These are phyloP conservation scores for Scheffersomyces quercinus DNA, from an alignment of 1,139 yeast genomes.

Conservation along the genomic window DNA sequence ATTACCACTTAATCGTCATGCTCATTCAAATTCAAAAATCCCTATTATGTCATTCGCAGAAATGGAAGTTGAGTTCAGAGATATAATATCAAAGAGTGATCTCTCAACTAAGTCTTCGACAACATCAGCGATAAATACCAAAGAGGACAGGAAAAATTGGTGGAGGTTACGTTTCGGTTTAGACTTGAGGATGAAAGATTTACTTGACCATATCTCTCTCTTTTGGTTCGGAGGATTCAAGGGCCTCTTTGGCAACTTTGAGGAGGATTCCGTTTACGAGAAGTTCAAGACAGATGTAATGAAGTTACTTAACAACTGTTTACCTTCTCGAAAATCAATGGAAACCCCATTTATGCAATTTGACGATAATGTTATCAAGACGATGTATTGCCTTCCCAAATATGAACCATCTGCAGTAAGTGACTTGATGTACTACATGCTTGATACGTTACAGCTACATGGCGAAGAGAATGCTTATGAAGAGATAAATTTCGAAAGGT, in stretches of 20 bases:
- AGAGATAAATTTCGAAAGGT: slow-evolving; percentile 58
- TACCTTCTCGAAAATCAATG: slow-evolving; percentile 36
- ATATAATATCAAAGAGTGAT: slow-evolving; percentile 62
- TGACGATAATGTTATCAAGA: slow-evolving; percentile 50
- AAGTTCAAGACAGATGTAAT: slow-evolving; percentile 41
- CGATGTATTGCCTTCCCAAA: slow-evolving; percentile 51
- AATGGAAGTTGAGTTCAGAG: slow-evolving; percentile 44
- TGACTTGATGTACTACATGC: slow-evolving; percentile 62
- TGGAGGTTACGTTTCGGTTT: slow-evolving; percentile 70
- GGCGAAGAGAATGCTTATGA: slow-evolving; percentile 68
- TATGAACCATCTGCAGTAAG: slow-evolving; percentile 44
- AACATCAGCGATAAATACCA: slow-evolving; percentile 52
- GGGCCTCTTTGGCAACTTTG: slow-evolving; percentile 52
- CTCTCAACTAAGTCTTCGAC: slow-evolving; percentile 54
- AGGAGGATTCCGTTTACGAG: slow-evolving; percentile 24
- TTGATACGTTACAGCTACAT: slow-evolving; percentile 60
- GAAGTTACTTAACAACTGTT: slow-evolving; percentile 28
- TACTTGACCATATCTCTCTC: slow-evolving; percentile 61
- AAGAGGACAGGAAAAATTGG: slow-evolving; percentile 70
- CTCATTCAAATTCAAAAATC: slow-evolving; percentile 40
- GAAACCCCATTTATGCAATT: slow-evolving; percentile 30
- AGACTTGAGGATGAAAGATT: slow-evolving; percentile 53
- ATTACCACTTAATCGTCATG: slow-evolving; percentile 59
- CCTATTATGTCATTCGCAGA: slow-evolving; percentile 43
- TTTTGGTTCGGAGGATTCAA: slow-evolving; percentile 83